Percentiles rank a stretch among this genome's conserved stretches.
These are phyloP conservation scores for Diophrys sp. DNA, from an alignment of 73 alveolate species.

Conservation along the genomic window DNA sequence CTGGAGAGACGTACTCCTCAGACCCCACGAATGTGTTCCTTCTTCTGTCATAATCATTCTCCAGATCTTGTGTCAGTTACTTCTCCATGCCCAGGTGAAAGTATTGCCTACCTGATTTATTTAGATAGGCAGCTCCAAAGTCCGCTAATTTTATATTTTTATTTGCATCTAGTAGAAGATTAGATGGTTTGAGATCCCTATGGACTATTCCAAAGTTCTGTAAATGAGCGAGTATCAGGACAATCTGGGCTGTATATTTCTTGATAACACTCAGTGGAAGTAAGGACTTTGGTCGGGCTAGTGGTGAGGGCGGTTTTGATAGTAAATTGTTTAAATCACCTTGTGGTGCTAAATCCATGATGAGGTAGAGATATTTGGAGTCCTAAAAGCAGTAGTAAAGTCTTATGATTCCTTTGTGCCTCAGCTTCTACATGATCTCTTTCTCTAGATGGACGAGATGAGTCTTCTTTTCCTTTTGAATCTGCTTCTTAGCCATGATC, in stretches of 20 bases:
- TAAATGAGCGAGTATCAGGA: slow-evolving; percentile 21
- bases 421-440: slow-evolving; percentile 2
- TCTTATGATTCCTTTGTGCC: neutral
- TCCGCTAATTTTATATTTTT: slow-evolving; percentile 29
- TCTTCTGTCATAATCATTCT: neutral
- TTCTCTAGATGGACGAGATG: slow-evolving; percentile 6
- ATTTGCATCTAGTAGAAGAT: slow-evolving; percentile 27
- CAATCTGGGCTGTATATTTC: slow-evolving; percentile 4
- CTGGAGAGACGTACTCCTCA: slow-evolving; percentile 84
- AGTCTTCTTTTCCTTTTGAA: neutral
- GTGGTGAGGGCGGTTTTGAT: neutral
- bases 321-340: slow-evolving; percentile 1
- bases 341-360: slow-evolving; percentile 1
- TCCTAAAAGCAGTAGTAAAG: slow-evolving; percentile 10
- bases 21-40: slow-evolving; percentile 75
- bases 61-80: neutral
- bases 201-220: slow-evolving; percentile 28
- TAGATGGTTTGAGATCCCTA: slow-evolving; percentile 42
- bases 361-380: neutral
- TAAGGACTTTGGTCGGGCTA: neutral
- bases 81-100: neutral
- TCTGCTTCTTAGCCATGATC: neutral
- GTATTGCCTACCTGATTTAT: neutral
- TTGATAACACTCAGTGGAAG: slow-evolving; percentile 12
- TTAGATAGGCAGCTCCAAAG: slow-evolving; percentile 23